Conservation (phyloP, 345 rosid species). For the Linum trigynum region DNA sequence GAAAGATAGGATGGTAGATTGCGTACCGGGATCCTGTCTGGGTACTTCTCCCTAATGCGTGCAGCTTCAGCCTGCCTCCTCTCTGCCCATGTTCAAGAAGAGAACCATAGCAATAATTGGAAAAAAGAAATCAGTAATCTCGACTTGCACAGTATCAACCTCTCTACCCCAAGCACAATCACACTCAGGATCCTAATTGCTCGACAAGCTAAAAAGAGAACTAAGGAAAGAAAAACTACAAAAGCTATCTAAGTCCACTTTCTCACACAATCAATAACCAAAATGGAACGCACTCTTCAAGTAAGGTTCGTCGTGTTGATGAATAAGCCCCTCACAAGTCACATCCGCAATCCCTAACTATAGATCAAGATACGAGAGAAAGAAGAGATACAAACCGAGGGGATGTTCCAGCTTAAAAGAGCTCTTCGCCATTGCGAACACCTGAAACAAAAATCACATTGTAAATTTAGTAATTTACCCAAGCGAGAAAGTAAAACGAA, state of each 20-base stretch:
- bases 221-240: background rate
- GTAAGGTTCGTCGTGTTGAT: background rate
- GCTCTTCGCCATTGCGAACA: conserved; percentile 5
- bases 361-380: background rate
- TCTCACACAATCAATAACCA: background rate
- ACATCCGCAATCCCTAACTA: background rate
- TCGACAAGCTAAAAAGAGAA: background rate
- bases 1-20: background rate
- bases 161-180: too few relatives aligned
- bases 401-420: conserved; percentile 9
- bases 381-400: background rate
- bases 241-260: background rate
- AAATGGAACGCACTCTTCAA: background rate
- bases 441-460: background rate
- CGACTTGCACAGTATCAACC: too few relatives aligned
- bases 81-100: background rate
- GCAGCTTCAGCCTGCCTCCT: conserved; percentile 11
- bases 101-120: background rate
- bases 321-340: background rate
- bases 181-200: too few relatives aligned
- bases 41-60: conserved; percentile 10
- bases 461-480: too few relatives aligned
- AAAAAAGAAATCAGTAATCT: background rate
- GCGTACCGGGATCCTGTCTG: conserved; percentile 8
- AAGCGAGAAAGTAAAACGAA: too few relatives aligned